phyloP scores from a whole-genome alignment of 2,329 filamentous ascomycete species.

The Acarospora socialis region DNA sequence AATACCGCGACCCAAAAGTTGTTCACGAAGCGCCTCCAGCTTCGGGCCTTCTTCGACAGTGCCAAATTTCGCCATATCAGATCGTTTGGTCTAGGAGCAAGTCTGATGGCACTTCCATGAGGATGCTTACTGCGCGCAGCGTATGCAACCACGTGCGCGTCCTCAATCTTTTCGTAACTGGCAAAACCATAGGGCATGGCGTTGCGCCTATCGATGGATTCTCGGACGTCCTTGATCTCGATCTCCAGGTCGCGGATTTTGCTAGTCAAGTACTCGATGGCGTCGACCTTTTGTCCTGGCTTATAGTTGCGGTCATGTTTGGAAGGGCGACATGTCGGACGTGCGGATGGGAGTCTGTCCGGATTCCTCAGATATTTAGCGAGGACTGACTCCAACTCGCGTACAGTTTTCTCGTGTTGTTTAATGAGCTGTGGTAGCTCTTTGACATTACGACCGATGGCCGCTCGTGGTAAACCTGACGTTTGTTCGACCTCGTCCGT shows the following conservation, averaged over 20 bases:
- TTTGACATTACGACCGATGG: conserved; percentile 84
- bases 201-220: conserved; percentile 71
- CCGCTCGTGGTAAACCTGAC: conserved; percentile 62
- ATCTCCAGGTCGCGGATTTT: conserved; percentile 71
- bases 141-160: conserved; percentile 80
- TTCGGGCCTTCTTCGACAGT: conserved; percentile 52
- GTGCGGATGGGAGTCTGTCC: conserved; percentile 56
- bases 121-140: conserved; percentile 67
- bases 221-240: conserved; percentile 70
- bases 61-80: conserved; percentile 93
- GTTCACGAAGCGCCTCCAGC: conserved; percentile 62
- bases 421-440: conserved; percentile 73
- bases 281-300: conserved; percentile 66
- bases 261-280: conserved; percentile 81
- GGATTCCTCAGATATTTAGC: conserved; percentile 88
- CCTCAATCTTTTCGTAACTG: conserved; percentile 75
- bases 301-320: conserved; percentile 62
- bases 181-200: conserved; percentile 89
- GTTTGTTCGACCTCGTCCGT: conserved; percentile 68
- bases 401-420: conserved; percentile 67
- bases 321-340: conserved; percentile 66
- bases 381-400: conserved; percentile 66
- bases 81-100: conserved; percentile 79
- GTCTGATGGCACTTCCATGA: conserved; percentile 56
- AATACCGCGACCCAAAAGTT: conserved; percentile 70